These are phyloP conservation scores for Myriosclerotinia curreyana DNA, from an alignment of 2,329 filamentous ascomycete genomes.

Conservation along the genomic window DNA sequence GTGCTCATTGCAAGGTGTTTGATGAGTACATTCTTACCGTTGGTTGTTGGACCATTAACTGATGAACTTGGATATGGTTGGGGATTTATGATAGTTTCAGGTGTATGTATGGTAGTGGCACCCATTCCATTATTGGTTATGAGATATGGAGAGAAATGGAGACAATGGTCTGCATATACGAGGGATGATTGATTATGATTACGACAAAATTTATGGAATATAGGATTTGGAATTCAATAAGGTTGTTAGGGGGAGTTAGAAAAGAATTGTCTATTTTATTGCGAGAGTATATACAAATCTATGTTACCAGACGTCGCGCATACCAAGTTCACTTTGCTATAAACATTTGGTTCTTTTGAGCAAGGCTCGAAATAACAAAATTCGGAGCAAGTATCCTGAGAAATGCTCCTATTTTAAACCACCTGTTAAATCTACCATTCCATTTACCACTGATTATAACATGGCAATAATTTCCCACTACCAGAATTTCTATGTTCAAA, in stretches of 20 bases:
- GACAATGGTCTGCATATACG: slow-evolving; percentile 12
- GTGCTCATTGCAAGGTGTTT: slow-evolving; percentile 32
- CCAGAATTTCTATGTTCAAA: too few species aligned
- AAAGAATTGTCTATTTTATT: background rate
- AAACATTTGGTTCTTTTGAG: too few species aligned
- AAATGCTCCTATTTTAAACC: too few species aligned
- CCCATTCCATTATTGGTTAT: slow-evolving; percentile 52
- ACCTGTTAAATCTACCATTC: too few species aligned
- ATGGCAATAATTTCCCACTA: too few species aligned
- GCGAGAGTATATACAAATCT: too few species aligned
- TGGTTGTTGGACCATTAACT: slow-evolving; percentile 49
- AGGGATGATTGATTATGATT: slow-evolving; percentile 6
- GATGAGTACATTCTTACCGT: slow-evolving; percentile 53
- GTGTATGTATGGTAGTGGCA: slow-evolving; percentile 44
- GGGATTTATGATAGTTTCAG: slow-evolving; percentile 38
- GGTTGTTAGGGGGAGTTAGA: background rate
- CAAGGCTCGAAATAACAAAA: too few species aligned
- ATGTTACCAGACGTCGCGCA: too few species aligned
- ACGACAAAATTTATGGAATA: background rate
- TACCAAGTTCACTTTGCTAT: too few species aligned
- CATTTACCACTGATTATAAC: too few species aligned
- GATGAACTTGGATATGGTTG: slow-evolving; percentile 46
- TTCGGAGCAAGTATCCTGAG: too few species aligned
- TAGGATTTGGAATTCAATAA: background rate
- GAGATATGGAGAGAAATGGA: slow-evolving; percentile 44